Conservation (phyloP, 768 basidiomycete genomes). For the Tricholoma sp. region DNA sequence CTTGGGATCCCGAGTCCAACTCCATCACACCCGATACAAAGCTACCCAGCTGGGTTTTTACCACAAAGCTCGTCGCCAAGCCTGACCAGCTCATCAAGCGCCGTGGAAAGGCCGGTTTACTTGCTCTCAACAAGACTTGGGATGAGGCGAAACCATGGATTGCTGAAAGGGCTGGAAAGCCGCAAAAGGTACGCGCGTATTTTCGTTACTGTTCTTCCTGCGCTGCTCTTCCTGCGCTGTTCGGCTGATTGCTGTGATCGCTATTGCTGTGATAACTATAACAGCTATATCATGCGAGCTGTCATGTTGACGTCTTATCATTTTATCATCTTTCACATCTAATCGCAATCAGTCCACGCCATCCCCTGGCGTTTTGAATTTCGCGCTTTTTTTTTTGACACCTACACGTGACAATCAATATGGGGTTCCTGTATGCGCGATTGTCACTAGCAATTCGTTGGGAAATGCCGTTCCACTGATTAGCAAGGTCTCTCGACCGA, state of each 20-base stretch:
- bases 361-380: conserved; percentile 9
- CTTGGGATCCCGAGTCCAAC: conserved; percentile 73
- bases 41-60: conserved; percentile 79
- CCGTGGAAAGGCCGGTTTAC: conserved; percentile 95
- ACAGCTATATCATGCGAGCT: conserved; percentile 4
- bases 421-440: background rate
- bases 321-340: conserved; percentile 11
- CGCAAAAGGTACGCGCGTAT: conserved; percentile 64
- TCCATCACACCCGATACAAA: conserved; percentile 45
- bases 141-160: conserved; percentile 87
- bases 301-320: conserved; percentile 14
- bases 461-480: too few relatives aligned
- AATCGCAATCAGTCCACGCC: conserved; percentile 8
- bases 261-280: too few relatives aligned
- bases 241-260: background rate
- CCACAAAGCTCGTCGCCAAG: conserved; percentile 88
- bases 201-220: conserved; percentile 10
- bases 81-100: conserved; percentile 99
- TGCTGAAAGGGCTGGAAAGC: conserved; percentile 82
- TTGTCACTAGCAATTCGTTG: background rate
- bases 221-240: too few relatives aligned
- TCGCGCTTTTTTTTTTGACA: conserved; percentile 16
- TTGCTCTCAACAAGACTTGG: conserved; percentile 93
- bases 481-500: too few relatives aligned
- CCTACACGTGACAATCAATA: conserved; percentile 18